Base-by-base conservation (phyloP, 2,329 filamentous ascomycete species). In the Paracamarosporium sp. region DNA sequence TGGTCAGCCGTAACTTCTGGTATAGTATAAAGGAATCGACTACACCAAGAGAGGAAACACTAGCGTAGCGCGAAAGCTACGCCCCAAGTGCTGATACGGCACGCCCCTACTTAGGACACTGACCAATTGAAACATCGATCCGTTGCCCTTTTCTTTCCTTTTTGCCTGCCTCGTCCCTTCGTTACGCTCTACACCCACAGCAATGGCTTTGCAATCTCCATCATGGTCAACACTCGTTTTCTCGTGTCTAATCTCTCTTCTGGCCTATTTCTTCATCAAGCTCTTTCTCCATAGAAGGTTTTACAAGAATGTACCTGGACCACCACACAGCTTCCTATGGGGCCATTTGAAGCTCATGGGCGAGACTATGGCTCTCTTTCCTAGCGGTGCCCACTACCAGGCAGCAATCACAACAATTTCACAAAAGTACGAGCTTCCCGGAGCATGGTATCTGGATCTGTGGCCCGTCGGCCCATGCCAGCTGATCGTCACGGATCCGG, bases 381-480 rank as follows among this genome's bases (percentile, higher is more conserved):
- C 79, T 1, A 64, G 56, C 13, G 66, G 72, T 33, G 57, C 62
- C 3, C 78, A 80, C 40, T 72, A 75, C 6, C 78, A 81, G 43
- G 64, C 63, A 20, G 65, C 68, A 35, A 57, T 73, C 20, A 69
- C 72, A 1, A 69, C 73, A 12, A 65, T 81, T 33, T 68, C 69
- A 31, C 69, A 75, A 33, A 67, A 74, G 43, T 75, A 75, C 57
- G 62, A 74, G n/a, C 56, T 76, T 13, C 70, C 70, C 1, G 63
- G 69, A 7, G 59, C 76, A 25, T 82, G 78, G 64, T 82, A 81
- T 57, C 50, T 82, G 4, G 80, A 83, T 57, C 55, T 78, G 2
- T 83, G 80, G 79, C 81, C 81, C 0, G 38, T 78, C 6, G 71
- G 68, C 2, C 66, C 63, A 5, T 51, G 55, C 15, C 62, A 69